Conservation (phyloP, 129 eudicot species). For the Flaveria ramosissima region DNA sequence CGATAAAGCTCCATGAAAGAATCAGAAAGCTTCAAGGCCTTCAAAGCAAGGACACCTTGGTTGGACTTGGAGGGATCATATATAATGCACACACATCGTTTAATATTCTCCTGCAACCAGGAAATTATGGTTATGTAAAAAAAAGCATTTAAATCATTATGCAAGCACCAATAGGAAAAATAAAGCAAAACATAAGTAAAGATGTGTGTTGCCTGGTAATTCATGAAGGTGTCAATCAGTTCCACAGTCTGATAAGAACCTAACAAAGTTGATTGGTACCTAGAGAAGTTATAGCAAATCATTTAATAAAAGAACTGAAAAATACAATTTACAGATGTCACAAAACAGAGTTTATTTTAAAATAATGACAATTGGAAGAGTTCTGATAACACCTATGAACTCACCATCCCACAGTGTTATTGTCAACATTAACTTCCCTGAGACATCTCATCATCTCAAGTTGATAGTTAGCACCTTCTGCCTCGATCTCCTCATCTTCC, state of each 20-base stretch:
- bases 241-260: slow-evolving; percentile 94
- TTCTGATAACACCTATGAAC: slow-evolving; percentile 19
- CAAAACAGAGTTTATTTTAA: not conserved
- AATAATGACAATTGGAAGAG: not conserved
- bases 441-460: slow-evolving; percentile 99
- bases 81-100: slow-evolving; percentile 94
- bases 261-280: slow-evolving; percentile 64
- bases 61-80: slow-evolving; percentile 97
- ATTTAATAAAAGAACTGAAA: not conserved
- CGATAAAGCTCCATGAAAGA: slow-evolving; percentile 98
- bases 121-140: not conserved
- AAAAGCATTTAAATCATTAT: not conserved
- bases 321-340: not conserved
- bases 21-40: slow-evolving; percentile 97
- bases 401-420: slow-evolving; percentile 99
- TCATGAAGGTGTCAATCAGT: slow-evolving; percentile 97
- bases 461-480: slow-evolving; percentile 99
- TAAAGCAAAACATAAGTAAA: not conserved
- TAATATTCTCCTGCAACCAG: slow-evolving; percentile 84
- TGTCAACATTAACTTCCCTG: slow-evolving; percentile 99
- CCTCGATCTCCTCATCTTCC: slow-evolving; percentile 97
- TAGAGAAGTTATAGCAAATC: not conserved
- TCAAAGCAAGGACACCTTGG: slow-evolving; percentile 92
- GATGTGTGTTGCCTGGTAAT: slow-evolving; percentile 69
- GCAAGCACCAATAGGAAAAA: not conserved